Percentiles rank a stretch among this genome's conserved stretches.
phyloP scores from a whole-genome alignment of 2,329 filamentous ascomycete species.

The Phyllosticta citrichinensis region DNA sequence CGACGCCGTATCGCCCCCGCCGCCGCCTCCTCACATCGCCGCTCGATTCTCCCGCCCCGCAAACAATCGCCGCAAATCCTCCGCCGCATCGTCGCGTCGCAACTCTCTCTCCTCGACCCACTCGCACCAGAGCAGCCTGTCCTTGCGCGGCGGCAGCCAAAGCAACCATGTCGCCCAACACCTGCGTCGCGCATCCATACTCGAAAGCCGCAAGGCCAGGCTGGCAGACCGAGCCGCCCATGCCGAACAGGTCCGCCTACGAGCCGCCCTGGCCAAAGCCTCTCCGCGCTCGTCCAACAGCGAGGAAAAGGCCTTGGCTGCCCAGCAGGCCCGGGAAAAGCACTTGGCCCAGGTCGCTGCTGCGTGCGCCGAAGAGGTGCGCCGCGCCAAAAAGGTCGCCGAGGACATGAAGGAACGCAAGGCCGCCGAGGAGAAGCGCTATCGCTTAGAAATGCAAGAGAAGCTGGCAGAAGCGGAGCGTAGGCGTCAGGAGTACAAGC shows the following conservation, averaged over 20 bases:
- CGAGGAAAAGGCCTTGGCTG: slow-evolving; percentile 68
- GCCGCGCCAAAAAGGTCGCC: slow-evolving; percentile 71
- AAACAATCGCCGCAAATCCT: slow-evolving; percentile 61
- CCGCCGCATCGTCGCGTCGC: slow-evolving; percentile 60
- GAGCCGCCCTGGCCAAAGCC: slow-evolving; percentile 65
- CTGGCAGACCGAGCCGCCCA: slow-evolving; percentile 72
- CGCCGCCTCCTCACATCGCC: slow-evolving; percentile 66
- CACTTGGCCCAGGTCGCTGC: slow-evolving; percentile 75
- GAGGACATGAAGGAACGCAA: slow-evolving; percentile 73
- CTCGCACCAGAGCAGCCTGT: slow-evolving; percentile 57
- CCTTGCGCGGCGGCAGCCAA: slow-evolving; percentile 46
- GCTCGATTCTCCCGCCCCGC: slow-evolving; percentile 63
- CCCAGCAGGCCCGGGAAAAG: slow-evolving; percentile 67
- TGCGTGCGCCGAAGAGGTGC: slow-evolving; percentile 72
- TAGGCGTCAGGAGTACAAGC: slow-evolving; percentile 48
- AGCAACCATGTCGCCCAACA: slow-evolving; percentile 72
- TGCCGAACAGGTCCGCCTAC: slow-evolving; percentile 70
- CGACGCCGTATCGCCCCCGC: slow-evolving; percentile 32
- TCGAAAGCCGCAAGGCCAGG: slow-evolving; percentile 70
- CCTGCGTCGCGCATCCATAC: slow-evolving; percentile 66
- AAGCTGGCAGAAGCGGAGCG: slow-evolving; percentile 67
- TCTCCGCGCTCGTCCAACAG: slow-evolving; percentile 55
- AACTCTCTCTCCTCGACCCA: slow-evolving; percentile 71
- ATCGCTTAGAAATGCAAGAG: slow-evolving; percentile 68
- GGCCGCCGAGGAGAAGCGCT: slow-evolving; percentile 59